Conservation (phyloP, 108 stramenopile species). For the Asterionellopsis glacialis region DNA sequence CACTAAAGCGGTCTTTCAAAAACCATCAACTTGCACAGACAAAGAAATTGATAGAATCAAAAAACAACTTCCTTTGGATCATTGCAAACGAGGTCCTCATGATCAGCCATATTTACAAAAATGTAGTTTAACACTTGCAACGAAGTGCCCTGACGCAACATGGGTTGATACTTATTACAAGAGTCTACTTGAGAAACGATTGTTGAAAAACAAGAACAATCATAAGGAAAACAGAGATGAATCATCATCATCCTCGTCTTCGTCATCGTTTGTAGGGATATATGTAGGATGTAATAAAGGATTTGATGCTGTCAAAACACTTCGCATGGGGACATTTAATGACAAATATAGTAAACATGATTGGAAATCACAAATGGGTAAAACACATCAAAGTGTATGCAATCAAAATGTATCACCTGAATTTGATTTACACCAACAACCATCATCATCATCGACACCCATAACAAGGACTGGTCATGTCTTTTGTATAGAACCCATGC, state of each 20-base stretch:
- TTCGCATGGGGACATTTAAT: slow-evolving; percentile 48
- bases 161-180: slow-evolving; percentile 27
- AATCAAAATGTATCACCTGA: slow-evolving; percentile 17
- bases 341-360: slow-evolving; percentile 16
- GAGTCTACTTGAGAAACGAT: background rate
- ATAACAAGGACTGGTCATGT: slow-evolving; percentile 1
- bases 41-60: too few relatives aligned
- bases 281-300: slow-evolving; percentile 70
- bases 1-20: too few relatives aligned
- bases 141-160: slow-evolving; percentile 28
- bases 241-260: too few relatives aligned
- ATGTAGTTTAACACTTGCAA: slow-evolving; percentile 20
- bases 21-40: too few relatives aligned
- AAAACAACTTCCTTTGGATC: too few relatives aligned
- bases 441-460: background rate
- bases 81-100: too few relatives aligned
- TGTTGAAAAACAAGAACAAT: background rate
- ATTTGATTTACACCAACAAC: slow-evolving; percentile 3
- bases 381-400: slow-evolving; percentile 13
- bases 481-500: slow-evolving; percentile 64
- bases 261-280: slow-evolving; percentile 14
- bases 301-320: slow-evolving; percentile 54
- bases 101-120: background rate
- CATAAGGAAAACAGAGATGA: too few relatives aligned
- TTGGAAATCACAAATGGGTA: slow-evolving; percentile 29